Percentiles rank a stretch among this genome's conserved stretches.
These are phyloP conservation scores for Ceratobasidium papillatum DNA, from an alignment of 1,284 basidiomycete species.

Conservation along the genomic window DNA sequence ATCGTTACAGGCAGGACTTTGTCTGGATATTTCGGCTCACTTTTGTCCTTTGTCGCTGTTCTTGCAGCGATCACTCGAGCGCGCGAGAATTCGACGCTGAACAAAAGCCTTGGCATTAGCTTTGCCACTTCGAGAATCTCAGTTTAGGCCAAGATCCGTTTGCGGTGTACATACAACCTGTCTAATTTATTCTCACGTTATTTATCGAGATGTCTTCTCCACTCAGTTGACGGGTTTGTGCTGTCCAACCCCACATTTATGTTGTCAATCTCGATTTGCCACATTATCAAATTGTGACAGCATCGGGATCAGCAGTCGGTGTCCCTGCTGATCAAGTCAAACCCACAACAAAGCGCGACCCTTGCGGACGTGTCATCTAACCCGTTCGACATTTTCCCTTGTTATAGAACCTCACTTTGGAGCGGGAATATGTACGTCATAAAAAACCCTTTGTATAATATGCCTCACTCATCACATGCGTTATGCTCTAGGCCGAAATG, in stretches of 20 bases:
- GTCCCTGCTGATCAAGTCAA: background rate
- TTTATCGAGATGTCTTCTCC: background rate
- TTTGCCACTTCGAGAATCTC: background rate
- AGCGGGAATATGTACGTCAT: background rate
- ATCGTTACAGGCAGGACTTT: too few species aligned
- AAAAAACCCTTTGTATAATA: background rate
- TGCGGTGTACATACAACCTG: background rate
- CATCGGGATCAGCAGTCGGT: constrained; percentile 8
- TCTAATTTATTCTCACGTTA: constrained; percentile 7
- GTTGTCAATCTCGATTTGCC: constrained; percentile 10
- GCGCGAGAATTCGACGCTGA: constrained; percentile 24
- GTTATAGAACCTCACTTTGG: background rate
- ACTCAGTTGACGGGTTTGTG: background rate
- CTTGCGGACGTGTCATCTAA: background rate
- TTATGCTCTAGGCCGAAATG: background rate
- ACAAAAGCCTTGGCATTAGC: constrained; percentile 6
- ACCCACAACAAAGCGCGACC: constrained; percentile 21
- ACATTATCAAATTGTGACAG: background rate
- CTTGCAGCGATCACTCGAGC: constrained; percentile 26
- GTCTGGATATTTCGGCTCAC: constrained; percentile 20
- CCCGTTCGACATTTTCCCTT: background rate
- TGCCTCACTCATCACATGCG: background rate
- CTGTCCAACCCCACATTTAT: constrained; percentile 9
- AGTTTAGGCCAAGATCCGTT: background rate
- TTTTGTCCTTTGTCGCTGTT: constrained; percentile 35